phyloP scores from a whole-genome alignment of 2,329 filamentous ascomycete genomes.

The Venturiaceae sp. region DNA sequence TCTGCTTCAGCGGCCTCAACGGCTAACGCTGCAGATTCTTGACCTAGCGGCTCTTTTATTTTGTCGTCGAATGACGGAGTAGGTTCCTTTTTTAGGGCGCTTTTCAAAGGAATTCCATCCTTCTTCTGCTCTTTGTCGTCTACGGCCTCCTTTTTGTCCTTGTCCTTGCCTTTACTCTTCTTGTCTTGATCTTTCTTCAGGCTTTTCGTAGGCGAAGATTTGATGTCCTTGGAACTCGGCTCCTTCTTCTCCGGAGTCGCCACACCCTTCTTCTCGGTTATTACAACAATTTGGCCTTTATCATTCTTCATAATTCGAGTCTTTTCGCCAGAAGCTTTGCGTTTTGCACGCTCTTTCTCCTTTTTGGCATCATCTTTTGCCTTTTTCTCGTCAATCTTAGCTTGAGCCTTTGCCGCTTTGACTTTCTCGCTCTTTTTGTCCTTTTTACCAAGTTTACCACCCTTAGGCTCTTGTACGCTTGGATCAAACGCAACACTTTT shows the following conservation, averaged over 20 bases:
- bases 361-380: constrained; percentile 7
- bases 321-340: not conserved
- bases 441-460: constrained; percentile 5
- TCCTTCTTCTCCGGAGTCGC: not conserved
- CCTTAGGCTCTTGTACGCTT: constrained; percentile 8
- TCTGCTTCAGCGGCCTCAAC: not conserved
- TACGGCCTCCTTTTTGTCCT: not conserved
- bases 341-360: constrained; percentile 3
- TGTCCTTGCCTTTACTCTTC: not conserved
- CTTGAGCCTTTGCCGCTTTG: not conserved
- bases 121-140: not conserved
- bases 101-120: not conserved
- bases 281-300: constrained; percentile 6
- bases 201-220: not conserved
- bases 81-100: constrained; percentile 2
- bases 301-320: not conserved
- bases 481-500: constrained; percentile 8
- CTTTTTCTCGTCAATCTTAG: not conserved
- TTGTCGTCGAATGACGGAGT: not conserved
- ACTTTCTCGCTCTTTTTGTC: constrained; percentile 7
- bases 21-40: not conserved
- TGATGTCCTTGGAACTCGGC: not conserved
- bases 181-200: constrained; percentile 1
- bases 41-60: not conserved
- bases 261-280: constrained; percentile 3